These are phyloP conservation scores for Teratosphaeria destructans DNA, from an alignment of 2,329 filamentous ascomycete species.

Conservation along the genomic window DNA sequence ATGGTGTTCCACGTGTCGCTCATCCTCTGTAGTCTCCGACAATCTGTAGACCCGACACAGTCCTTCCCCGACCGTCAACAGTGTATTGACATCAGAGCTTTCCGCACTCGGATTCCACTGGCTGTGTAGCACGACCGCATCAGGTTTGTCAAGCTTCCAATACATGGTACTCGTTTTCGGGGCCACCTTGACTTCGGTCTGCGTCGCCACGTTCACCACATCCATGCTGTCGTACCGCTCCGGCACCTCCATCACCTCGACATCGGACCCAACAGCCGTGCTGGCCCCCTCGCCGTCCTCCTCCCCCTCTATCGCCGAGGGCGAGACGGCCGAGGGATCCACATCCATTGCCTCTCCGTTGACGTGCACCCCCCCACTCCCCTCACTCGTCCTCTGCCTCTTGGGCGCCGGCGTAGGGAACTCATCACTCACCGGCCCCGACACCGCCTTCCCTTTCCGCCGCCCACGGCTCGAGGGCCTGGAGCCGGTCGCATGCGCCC, in stretches of 20 bases:
- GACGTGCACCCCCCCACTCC: slow-evolving; percentile 21
- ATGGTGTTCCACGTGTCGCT: slow-evolving; percentile 12
- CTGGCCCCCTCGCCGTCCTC: slow-evolving; percentile 17
- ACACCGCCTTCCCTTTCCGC: slow-evolving; percentile 10
- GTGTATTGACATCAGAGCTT: slow-evolving; percentile 11
- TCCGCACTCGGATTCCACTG: slow-evolving; percentile 20
- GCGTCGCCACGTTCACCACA: slow-evolving; percentile 15
- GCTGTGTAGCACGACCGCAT: slow-evolving; percentile 17
- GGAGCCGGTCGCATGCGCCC: neutral
- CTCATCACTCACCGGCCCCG: slow-evolving; percentile 12
- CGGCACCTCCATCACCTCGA: slow-evolving; percentile 14
- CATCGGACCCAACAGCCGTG: slow-evolving; percentile 17
- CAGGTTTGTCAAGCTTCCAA: slow-evolving; percentile 23
- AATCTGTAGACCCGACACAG: slow-evolving; percentile 26
- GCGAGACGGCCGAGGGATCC: slow-evolving; percentile 18
- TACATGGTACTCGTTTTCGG: slow-evolving; percentile 25
- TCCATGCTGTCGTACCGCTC: slow-evolving; percentile 25
- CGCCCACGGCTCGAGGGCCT: slow-evolving; percentile 11
- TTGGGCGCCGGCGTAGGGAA: slow-evolving; percentile 24
- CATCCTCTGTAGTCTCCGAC: slow-evolving; percentile 13
- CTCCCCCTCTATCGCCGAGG: slow-evolving; percentile 9
- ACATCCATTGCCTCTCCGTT: slow-evolving; percentile 40
- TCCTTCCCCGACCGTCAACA: slow-evolving; percentile 25
- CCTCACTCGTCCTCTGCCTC: slow-evolving; percentile 23
- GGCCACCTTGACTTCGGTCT: slow-evolving; percentile 23